Conservation (phyloP, 2,329 filamentous ascomycete species). For the Malbranchea cinnamomea region DNA sequence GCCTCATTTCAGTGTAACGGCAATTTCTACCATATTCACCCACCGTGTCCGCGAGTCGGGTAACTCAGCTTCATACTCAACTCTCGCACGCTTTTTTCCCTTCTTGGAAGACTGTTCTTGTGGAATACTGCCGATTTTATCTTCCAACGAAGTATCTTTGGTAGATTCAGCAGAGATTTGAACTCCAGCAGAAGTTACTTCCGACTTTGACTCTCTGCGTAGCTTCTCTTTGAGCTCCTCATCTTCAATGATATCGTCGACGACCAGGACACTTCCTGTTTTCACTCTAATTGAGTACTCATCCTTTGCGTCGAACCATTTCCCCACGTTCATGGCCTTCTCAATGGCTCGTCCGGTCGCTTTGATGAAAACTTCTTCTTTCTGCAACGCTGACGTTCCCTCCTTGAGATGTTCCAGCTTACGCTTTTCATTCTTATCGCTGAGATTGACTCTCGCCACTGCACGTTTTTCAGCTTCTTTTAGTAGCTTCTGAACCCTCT, state of each 20-base stretch:
- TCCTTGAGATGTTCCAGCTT: conserved; percentile 19
- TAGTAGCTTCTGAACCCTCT: conserved; percentile 43
- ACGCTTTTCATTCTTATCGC: conserved; percentile 18
- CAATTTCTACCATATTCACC: conserved; percentile 33
- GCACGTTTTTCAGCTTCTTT: conserved; percentile 37
- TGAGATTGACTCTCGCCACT: conserved; percentile 26
- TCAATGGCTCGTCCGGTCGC: conserved; percentile 45
- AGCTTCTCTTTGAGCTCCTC: conserved; percentile 17
- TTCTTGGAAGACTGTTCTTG: conserved; percentile 15
- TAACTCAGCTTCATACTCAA: conserved; percentile 20
- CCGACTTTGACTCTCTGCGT: conserved; percentile 12
- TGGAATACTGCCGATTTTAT: too few relatives aligned
- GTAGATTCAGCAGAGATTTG: too few relatives aligned
- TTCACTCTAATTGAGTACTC: conserved; percentile 37
- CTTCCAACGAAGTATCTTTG: too few relatives aligned
- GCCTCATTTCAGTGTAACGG: conserved; percentile 26
- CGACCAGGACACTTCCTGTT: conserved; percentile 41
- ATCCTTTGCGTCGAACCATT: conserved; percentile 41
- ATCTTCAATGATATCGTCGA: conserved; percentile 43
- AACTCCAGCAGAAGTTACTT: conserved; percentile 5
- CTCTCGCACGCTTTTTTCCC: conserved; percentile 15
- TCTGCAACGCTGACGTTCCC: conserved; percentile 19
- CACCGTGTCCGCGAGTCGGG: conserved; percentile 31
- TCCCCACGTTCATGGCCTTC: conserved; percentile 38
- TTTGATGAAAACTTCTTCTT: conserved; percentile 42